A percentile compares a stretch with the other conserved stretches of the same genome.
Conservation (phyloP, 1,284 basidiomycete species). For the Trichosporon ovoides region DNA sequence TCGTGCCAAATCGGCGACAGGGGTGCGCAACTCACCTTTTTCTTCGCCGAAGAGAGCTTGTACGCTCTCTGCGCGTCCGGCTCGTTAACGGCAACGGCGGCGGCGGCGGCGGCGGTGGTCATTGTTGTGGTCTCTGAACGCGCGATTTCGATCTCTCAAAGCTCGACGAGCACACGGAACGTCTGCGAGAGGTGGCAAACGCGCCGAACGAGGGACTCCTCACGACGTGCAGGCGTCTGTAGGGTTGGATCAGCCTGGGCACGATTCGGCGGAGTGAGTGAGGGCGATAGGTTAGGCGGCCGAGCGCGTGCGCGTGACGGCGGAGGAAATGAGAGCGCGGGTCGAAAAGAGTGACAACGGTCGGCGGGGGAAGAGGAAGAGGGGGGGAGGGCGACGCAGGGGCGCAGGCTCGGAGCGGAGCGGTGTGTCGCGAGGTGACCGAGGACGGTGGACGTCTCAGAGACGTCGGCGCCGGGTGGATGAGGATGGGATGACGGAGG, state of each 20-base stretch:
- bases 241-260: background rate
- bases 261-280: background rate
- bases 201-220: background rate
- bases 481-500: background rate
- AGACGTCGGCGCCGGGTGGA: background rate
- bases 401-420: background rate
- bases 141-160: background rate
- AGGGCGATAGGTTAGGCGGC: background rate
- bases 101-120: background rate
- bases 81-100: slow-evolving; percentile 12
- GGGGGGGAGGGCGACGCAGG: background rate
- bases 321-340: background rate
- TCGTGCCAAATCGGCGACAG: background rate
- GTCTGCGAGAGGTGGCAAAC: background rate
- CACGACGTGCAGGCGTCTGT: background rate
- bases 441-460: background rate
- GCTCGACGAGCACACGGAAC: background rate
- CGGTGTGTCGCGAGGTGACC: slow-evolving; percentile 1
- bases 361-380: slow-evolving; percentile 1
- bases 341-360: slow-evolving; percentile 15
- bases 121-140: background rate
- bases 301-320: background rate
- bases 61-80: slow-evolving; percentile 25
- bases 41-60: slow-evolving; percentile 35
- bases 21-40: slow-evolving; percentile 31